Base-by-base conservation (phyloP, 305 asterid genomes). In the Fraxinus albicans region DNA sequence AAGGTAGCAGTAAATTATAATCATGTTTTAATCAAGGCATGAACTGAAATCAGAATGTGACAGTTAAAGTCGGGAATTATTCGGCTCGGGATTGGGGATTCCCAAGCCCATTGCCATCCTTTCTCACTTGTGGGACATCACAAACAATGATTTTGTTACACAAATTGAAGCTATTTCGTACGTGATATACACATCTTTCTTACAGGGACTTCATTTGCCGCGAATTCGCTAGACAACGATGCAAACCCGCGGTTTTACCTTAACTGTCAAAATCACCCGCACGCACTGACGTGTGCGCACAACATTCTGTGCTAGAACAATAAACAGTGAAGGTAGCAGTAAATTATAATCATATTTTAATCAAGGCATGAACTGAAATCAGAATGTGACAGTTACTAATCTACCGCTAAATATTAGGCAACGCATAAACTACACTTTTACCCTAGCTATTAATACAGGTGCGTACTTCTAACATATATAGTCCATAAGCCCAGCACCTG, bases 341-440 rank as follows among this genome's bases (percentile, higher is more conserved):
- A 79, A 77, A 82, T 79, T 70, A 82, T 86, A 70, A 81, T 89
- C 88, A 38, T 87, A 87, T 76, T 83, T 5, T 75, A 19, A 73
- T 55, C 81, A 80, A 81, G 80, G 87, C 88, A 83, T 81, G 86
- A 84, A 87, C 78, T 84, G 78, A 50, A 85, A 83, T 79, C 27
- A 84, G 79, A 87, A 40, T 8, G 47, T 40, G 47, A 40, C 2
- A 8, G 47, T 40, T 40, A 1, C 3, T 40, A 8, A 40, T 40
- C 47, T 8, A 40, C 47, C 13, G 47, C 47, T 40, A 9, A 9
- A 40, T 40, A 40, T 40, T 40, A 82, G 73, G 55, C 55, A 44
- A 36, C 91, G 90, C 87, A 90, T 40, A 8, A 82, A 89, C 85
- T 89, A 90, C 91, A 91, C 83, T 87, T 90, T 86, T 84, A 44